A percentile compares a stretch with the other conserved stretches of the same genome.
Conservation (phyloP, 2,329 filamentous ascomycete species). For the Penicillium sp. region DNA sequence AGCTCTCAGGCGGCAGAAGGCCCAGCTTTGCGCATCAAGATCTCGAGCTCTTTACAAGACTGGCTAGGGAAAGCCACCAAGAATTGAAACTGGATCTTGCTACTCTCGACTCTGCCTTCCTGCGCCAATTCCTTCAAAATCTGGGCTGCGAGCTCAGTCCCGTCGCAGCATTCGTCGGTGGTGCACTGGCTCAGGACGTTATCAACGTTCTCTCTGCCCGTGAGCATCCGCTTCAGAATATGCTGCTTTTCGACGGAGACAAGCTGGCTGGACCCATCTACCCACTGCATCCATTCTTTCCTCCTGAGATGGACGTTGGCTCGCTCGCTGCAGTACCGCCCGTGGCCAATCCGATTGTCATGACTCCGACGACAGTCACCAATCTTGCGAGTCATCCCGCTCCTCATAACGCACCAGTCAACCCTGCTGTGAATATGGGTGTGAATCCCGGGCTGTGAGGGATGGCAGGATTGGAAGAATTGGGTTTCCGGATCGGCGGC, state of each 20-base stretch:
- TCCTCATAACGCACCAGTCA: not conserved
- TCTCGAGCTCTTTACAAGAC: constrained; percentile 67
- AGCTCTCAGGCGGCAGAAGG: constrained; percentile 48
- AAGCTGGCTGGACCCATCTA: constrained; percentile 73
- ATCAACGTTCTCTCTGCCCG: constrained; percentile 90
- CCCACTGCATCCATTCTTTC: constrained; percentile 65
- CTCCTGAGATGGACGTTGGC: constrained; percentile 23
- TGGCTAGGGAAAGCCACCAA: constrained; percentile 72
- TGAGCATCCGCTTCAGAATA: constrained; percentile 93
- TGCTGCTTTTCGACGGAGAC: constrained; percentile 85
- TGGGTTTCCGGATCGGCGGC: not conserved
- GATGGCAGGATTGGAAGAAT: not conserved
- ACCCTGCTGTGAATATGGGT: not conserved
- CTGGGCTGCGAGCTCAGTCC: constrained; percentile 78
- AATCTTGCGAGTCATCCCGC: constrained; percentile 4
- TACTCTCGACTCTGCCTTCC: constrained; percentile 63
- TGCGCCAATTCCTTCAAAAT: constrained; percentile 81
- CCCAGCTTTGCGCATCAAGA: constrained; percentile 57
- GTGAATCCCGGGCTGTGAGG: too few relatives aligned
- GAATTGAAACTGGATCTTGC: constrained; percentile 64
- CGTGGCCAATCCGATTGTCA: constrained; percentile 22
- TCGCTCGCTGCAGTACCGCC: constrained; percentile 25
- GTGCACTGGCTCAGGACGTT: constrained; percentile 87
- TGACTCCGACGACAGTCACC: constrained; percentile 2
- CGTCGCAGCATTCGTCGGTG: constrained; percentile 82